Evolutionary conservation across 306 rosid genomes (phyloP), one percentile per base, ranked within the genome.

Genomic region (Gynostemma pentaphyllum): DNA sequence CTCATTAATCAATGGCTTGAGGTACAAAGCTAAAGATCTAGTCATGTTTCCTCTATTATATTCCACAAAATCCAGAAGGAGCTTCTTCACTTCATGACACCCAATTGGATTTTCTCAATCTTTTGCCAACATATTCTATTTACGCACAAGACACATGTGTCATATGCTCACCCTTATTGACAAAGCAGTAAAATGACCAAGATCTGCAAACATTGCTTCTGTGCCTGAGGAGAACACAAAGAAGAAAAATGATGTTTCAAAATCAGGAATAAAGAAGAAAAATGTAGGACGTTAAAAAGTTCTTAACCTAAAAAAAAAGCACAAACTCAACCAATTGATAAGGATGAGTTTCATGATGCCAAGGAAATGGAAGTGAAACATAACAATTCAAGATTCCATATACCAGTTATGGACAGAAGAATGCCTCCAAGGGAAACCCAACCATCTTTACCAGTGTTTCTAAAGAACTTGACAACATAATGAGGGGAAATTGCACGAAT

Each of bases 171-270:
- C 96, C 83, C 96, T 88, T 68, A 88, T 88, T 0, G 96, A 85
- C 41, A 36, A 64, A 62, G 94, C 88, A 64, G 90, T 88, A 81
- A 88, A 88, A 78, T 88, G 96, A 65, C 95, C 95, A 75, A 89
- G 96, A 81, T 86, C 96, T 5, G 95, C 96, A 80, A 76, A 89
- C 95, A 86, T 89, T 40, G 96, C 96, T 72, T 89, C 96, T 22
- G 95, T 80, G 71, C 96, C 96, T 88, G 76, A 70, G 16, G 30
- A 63, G 66, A 62, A 65, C 45, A 23, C 42, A 56, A 71, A n/a
- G n/a, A n/a, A n/a, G n/a, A n/a, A n/a, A 66, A 66, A 29, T 60
- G 28, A 66, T 32, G 78, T 21, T 36, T 27, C 22, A 32, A 32
- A 61, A 61, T 13, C 23, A 61, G 36, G 18, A 34, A 22, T 32